phyloP scores from a whole-genome alignment of 805 yeast genomes.

The Lachancea nothofagi region DNA sequence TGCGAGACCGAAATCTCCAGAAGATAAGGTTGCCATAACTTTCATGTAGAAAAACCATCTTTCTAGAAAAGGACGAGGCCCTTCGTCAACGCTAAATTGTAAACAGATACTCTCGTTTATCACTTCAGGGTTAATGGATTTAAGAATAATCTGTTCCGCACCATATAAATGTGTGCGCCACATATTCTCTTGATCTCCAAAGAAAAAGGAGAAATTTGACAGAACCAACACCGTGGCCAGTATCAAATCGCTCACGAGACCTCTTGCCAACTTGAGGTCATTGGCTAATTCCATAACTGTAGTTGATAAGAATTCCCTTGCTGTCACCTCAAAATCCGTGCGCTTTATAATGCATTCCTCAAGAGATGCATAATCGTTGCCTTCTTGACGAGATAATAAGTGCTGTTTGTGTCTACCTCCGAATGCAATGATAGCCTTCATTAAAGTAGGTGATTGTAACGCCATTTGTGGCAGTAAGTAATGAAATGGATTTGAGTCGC shows the following conservation, averaged over 20 bases:
- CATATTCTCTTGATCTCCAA: slow-evolving; percentile 38
- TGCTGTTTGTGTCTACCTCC: slow-evolving; percentile 38
- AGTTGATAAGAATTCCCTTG: slow-evolving; percentile 9
- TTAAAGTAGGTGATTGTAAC: slow-evolving; percentile 44
- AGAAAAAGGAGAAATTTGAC: slow-evolving; percentile 50
- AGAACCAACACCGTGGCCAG: slow-evolving; percentile 45
- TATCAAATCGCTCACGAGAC: slow-evolving; percentile 3
- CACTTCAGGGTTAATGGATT: neutral
- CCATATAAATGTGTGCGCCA: slow-evolving; percentile 55
- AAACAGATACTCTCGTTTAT: neutral
- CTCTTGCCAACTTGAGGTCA: slow-evolving; percentile 12
- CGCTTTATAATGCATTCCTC: neutral
- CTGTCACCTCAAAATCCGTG: slow-evolving; percentile 1
- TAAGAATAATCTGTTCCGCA: slow-evolving; percentile 5
- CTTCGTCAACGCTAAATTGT: neutral
- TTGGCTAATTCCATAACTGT: slow-evolving; percentile 8
- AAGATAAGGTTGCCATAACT: slow-evolving; percentile 55
- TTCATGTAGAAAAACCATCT: slow-evolving; percentile 70
- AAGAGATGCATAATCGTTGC: neutral
- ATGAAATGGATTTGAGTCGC: slow-evolving; percentile 52
- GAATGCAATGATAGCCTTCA: slow-evolving; percentile 51
- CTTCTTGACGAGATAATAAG: slow-evolving; percentile 2
- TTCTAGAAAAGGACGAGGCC: slow-evolving; percentile 42
- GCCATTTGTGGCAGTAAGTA: slow-evolving; percentile 65
- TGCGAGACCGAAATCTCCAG: slow-evolving; percentile 33